A percentile compares a stretch with the other conserved stretches of the same genome.
Evolutionary conservation across 345 rosid genomes (phyloP).

Genomic region (Noccaea bulbosa): DNA sequence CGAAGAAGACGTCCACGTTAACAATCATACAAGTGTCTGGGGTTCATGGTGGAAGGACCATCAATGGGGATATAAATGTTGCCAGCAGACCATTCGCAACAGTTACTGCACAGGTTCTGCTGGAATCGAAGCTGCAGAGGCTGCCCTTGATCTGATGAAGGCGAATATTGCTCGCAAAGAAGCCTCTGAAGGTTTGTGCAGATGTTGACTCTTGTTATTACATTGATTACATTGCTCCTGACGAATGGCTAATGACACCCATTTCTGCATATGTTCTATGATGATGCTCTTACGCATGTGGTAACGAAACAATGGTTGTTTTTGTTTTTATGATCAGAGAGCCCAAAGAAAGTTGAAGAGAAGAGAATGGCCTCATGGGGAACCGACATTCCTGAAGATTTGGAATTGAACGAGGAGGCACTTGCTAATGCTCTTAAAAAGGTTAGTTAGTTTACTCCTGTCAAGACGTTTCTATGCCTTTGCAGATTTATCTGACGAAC

Average conservation of each 20-base stretch:
- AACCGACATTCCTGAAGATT: conserved; percentile 63
- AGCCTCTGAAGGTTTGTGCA: conserved; percentile 51
- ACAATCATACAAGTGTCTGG: conserved; percentile 84
- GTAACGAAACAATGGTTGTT: background rate
- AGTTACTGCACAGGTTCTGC: conserved; percentile 94
- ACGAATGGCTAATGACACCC: background rate
- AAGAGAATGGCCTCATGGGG: conserved; percentile 79
- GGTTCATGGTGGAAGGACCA: conserved; percentile 96
- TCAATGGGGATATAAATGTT: conserved; percentile 92
- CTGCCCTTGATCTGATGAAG: conserved; percentile 82
- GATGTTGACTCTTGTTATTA: conserved; percentile 2
- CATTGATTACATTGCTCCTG: background rate
- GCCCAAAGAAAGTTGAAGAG: conserved; percentile 54
- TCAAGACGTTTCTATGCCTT: background rate
- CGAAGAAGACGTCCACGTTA: conserved; percentile 64
- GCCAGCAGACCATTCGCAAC: conserved; percentile 76
- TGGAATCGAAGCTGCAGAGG: conserved; percentile 93
- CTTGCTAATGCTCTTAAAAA: conserved; percentile 68
- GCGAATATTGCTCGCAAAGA: conserved; percentile 80
- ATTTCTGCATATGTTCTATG: background rate
- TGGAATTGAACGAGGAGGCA: conserved; percentile 63
- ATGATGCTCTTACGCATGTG: conserved; percentile 21
- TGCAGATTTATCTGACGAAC: background rate
- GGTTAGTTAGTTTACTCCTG: conserved; percentile 21
- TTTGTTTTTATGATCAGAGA: conserved; percentile 31